Evolutionary conservation across 1,284 basidiomycete genomes (phyloP).

Genomic region (Mycosarcoma maydis): DNA sequence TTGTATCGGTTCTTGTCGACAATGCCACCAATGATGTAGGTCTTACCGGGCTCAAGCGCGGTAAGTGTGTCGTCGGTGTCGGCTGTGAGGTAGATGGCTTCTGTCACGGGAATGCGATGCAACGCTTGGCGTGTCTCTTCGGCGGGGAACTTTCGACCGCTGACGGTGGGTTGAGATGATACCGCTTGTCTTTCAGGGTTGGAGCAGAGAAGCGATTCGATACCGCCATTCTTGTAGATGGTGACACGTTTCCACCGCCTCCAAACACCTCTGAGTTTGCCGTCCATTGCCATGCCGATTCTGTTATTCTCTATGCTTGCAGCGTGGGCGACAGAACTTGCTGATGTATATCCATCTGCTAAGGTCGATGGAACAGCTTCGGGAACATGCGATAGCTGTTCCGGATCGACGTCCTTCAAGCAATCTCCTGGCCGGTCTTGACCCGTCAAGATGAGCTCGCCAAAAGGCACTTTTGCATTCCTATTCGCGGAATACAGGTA

Average conservation of each 20-base stretch:
- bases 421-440: conserved; percentile 67
- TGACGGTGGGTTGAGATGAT: not conserved
- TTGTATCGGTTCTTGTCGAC: conserved; percentile 97
- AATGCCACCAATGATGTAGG: conserved; percentile 95
- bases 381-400: conserved; percentile 24
- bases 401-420: conserved; percentile 29
- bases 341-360: not conserved
- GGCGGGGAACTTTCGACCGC: conserved; percentile 5
- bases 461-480: conserved; percentile 77
- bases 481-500: conserved; percentile 90
- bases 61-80: conserved; percentile 87
- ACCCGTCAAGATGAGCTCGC: conserved; percentile 79
- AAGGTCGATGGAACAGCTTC: not conserved
- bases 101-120: conserved; percentile 50
- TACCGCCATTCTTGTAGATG: conserved; percentile 76
- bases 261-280: conserved; percentile 77
- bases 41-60: conserved; percentile 82
- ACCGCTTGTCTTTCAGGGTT: not conserved
- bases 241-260: conserved; percentile 82
- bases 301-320: conserved; percentile 71
- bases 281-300: conserved; percentile 77
- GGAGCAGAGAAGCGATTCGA: conserved; percentile 38
- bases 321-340: not conserved
- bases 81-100: conserved; percentile 90
- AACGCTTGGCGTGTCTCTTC: conserved; percentile 16